phyloP scores from a whole-genome alignment of 2,329 filamentous ascomycete species.

The Madurella fahalii region DNA sequence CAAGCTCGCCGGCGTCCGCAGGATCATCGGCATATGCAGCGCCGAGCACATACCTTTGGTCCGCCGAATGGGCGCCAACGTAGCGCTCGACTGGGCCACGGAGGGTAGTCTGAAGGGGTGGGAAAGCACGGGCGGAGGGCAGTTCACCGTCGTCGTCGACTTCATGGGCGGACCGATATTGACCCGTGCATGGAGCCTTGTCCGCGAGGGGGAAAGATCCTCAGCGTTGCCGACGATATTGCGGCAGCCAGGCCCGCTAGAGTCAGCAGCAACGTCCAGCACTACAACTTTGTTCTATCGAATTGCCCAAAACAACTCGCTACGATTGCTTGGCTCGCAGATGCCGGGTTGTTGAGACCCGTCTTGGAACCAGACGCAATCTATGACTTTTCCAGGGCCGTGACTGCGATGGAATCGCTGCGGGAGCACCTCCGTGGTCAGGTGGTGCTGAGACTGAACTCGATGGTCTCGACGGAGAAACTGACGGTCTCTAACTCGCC shows the following conservation, averaged over 20 bases:
- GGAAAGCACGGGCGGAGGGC: background rate
- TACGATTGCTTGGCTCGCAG: background rate
- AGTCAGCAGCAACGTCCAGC: background rate
- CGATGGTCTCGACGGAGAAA: background rate
- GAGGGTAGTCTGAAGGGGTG: slow-evolving; percentile 8
- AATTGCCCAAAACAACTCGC: background rate
- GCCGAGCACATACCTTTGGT: slow-evolving; percentile 19
- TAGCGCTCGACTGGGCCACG: slow-evolving; percentile 18
- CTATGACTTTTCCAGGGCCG: background rate
- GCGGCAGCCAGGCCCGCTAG: background rate
- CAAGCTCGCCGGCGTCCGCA: slow-evolving; percentile 20
- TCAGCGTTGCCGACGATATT: slow-evolving; percentile 15
- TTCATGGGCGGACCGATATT: slow-evolving; percentile 19
- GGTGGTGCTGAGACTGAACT: slow-evolving; percentile 1
- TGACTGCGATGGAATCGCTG: background rate
- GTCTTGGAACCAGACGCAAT: background rate
- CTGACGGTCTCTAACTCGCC: background rate
- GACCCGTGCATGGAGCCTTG: slow-evolving; percentile 17
- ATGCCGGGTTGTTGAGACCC: background rate
- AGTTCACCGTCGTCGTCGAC: slow-evolving; percentile 24
- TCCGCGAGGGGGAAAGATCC: slow-evolving; percentile 17
- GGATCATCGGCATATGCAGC: slow-evolving; percentile 19
- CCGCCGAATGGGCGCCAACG: slow-evolving; percentile 19
- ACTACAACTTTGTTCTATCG: background rate
- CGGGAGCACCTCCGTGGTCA: background rate